A percentile compares a stretch with the other conserved stretches of the same genome.
phyloP scores from a whole-genome alignment of 2,329 filamentous ascomycete genomes.

The Trichoderma brevicompactum region DNA sequence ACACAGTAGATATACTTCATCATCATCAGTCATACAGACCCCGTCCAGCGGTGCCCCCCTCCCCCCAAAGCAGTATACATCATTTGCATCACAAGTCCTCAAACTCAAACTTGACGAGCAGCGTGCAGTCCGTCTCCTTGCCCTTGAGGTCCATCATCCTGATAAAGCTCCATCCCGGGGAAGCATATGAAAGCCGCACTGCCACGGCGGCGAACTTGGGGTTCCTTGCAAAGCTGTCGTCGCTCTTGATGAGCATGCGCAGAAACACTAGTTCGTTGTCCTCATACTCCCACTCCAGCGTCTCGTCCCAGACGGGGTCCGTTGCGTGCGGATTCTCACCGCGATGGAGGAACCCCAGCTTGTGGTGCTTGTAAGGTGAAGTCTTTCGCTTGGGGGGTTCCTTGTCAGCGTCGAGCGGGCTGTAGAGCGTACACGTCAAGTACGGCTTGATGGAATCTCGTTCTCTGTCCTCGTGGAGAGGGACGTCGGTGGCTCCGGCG shows the following conservation, averaged over 20 bases:
- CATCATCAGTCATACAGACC: background rate
- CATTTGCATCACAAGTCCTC: constrained; percentile 43
- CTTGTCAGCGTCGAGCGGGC: constrained; percentile 46
- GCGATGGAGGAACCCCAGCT: constrained; percentile 57
- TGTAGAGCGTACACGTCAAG: constrained; percentile 66
- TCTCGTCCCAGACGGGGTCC: constrained; percentile 69
- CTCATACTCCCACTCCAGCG: constrained; percentile 69
- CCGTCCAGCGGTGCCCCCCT: background rate
- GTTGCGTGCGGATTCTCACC: constrained; percentile 62
- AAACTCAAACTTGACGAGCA: constrained; percentile 66
- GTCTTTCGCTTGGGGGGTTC: constrained; percentile 55
- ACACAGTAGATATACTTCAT: background rate
- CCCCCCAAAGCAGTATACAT: background rate
- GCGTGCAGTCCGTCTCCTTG: constrained; percentile 63
- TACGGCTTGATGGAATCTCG: constrained; percentile 64
- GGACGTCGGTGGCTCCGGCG: constrained; percentile 65
- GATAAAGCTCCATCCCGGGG: constrained; percentile 65
- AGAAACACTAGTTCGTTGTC: constrained; percentile 69
- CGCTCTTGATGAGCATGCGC: constrained; percentile 68
- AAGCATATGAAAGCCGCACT: constrained; percentile 61
- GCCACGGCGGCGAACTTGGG: constrained; percentile 65
- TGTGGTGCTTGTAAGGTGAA: constrained; percentile 62
- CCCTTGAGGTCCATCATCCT: constrained; percentile 68
- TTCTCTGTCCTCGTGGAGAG: constrained; percentile 55
- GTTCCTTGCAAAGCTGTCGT: constrained; percentile 65